Base-by-base conservation (phyloP, 2,329 filamentous ascomycete species). In the Fusarium nanum region DNA sequence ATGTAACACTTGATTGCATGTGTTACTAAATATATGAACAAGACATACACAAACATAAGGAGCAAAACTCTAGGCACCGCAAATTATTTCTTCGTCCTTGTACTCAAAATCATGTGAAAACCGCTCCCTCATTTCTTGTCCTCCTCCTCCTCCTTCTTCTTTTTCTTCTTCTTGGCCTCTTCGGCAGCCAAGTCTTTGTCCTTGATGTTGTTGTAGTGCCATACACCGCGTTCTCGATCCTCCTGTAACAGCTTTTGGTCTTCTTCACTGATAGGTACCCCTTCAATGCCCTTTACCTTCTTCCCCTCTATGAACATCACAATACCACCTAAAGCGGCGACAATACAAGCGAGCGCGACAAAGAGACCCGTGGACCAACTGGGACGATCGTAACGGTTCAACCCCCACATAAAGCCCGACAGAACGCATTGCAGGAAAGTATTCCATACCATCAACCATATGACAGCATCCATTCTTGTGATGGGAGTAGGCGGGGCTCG, bases 331-430 rank as follows among this genome's bases (percentile, higher is more conserved):
- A 87, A 76, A 18, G 86, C 91, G 10, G 91, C 91, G 7, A 91
- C 88, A 22, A 90, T 84, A 75, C 90, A 94, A 5, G 89, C 93
- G 8, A 95, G 76, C 4, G 87, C 91, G 20, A 97, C 91, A 75
- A 96, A 93, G 0, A 94, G 80, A 2, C 93, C 93, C 0, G 92
- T 94, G 13, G 89, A 87, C 93, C 93, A 97, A 23, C 87, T 87
- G 0, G 93, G 93, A n/a, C 93, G 84, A 23, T 91, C 81, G 74
- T 89, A 90, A 23, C 92, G 84, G 76, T 93, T 92, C 79, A 92
- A 83, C 3, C 88, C 89, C 92, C 92, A 97, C 93, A 97, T 97
- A 81, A 93, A 92, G 5, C 87, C 90, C 11, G 89, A 91, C 3
- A 97, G 84, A 20, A 88, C 85, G 41, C 85, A 85, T 78, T 97